Percentiles rank a stretch among this genome's conserved stretches.
These are phyloP conservation scores for Hapsidospora chrysogenum DNA, from an alignment of 495 filamentous ascomycete genomes.

Conservation along the genomic window DNA sequence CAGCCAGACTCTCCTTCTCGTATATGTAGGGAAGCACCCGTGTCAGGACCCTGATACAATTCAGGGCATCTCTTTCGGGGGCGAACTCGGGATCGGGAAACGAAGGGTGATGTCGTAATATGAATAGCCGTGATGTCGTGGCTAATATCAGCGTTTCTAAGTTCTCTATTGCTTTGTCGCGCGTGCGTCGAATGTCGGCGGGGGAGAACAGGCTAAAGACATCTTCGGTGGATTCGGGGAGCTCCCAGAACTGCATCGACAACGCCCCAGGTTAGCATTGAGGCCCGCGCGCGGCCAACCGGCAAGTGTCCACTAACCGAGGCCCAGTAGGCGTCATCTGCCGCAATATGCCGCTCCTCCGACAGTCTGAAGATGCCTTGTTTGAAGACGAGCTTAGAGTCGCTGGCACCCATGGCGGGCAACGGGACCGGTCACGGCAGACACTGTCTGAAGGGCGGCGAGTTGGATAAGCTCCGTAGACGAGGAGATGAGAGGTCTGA, in stretches of 20 bases:
- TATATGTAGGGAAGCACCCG: slow-evolving; percentile 83
- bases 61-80: slow-evolving; percentile 78
- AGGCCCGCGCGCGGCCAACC: not conserved
- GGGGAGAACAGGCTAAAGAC: slow-evolving; percentile 94
- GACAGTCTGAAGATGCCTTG: slow-evolving; percentile 96
- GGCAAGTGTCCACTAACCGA: slow-evolving; percentile 39
- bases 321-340: slow-evolving; percentile 85
- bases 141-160: slow-evolving; percentile 80
- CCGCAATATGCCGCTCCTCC: slow-evolving; percentile 72
- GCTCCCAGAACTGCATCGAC: slow-evolving; percentile 96
- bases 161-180: slow-evolving; percentile 75
- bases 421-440: too few species aligned
- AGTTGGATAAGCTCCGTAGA: too few species aligned
- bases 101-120: slow-evolving; percentile 71
- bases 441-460: too few species aligned
- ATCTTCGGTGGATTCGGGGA: slow-evolving; percentile 90
- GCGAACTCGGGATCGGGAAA: slow-evolving; percentile 81
- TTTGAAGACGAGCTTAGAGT: slow-evolving; percentile 98
- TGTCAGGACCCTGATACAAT: slow-evolving; percentile 89
- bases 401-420: slow-evolving; percentile 76
- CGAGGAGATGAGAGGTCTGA: too few species aligned
- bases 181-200: slow-evolving; percentile 78
- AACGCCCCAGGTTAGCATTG: too few species aligned
- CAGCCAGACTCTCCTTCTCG: slow-evolving; percentile 70
- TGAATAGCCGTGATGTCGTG: slow-evolving; percentile 61